Conservation (phyloP, 352 stramenopile genomes). For the Phytophthora nicotianae region DNA sequence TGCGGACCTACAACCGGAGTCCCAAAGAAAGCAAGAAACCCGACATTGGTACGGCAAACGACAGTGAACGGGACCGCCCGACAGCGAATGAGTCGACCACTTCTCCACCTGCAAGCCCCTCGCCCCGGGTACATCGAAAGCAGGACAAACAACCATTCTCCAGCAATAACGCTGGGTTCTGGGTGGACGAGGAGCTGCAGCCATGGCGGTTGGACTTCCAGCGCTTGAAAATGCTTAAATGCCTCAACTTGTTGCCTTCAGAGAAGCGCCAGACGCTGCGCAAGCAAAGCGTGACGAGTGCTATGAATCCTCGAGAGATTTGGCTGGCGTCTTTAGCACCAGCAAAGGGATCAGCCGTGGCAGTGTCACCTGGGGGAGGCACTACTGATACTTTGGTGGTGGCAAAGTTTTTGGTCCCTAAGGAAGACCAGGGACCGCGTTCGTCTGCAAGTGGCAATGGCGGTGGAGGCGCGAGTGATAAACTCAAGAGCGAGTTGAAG, state of each 20-base stretch:
- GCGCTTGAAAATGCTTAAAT: constrained; percentile 62
- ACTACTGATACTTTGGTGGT: constrained; percentile 50
- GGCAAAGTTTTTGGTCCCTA: constrained; percentile 59
- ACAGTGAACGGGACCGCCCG: constrained; percentile 25
- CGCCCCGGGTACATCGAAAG: constrained; percentile 16
- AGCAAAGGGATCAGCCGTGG: constrained; percentile 6
- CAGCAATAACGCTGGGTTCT: constrained; percentile 56
- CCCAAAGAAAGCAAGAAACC: background rate
- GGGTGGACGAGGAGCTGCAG: constrained; percentile 73
- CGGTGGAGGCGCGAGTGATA: constrained; percentile 33
- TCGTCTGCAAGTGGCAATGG: constrained; percentile 17
- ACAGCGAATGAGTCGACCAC: constrained; percentile 39
- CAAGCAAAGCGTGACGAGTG: constrained; percentile 36
- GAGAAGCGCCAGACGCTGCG: constrained; percentile 53
- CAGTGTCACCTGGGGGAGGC: constrained; percentile 30
- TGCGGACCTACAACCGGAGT: constrained; percentile 30
- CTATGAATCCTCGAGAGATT: constrained; percentile 51
- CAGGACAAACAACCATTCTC: constrained; percentile 28
- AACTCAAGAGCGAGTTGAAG: constrained; percentile 70
- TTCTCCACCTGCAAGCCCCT: constrained; percentile 26
- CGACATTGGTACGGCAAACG: constrained; percentile 13
- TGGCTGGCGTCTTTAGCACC: constrained; percentile 61
- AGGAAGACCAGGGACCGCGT: constrained; percentile 24
- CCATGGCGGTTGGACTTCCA: constrained; percentile 70
- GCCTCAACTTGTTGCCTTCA: constrained; percentile 48